phyloP scores from a whole-genome alignment of 768 basidiomycete species.

The Rhodocollybia butyracea region DNA sequence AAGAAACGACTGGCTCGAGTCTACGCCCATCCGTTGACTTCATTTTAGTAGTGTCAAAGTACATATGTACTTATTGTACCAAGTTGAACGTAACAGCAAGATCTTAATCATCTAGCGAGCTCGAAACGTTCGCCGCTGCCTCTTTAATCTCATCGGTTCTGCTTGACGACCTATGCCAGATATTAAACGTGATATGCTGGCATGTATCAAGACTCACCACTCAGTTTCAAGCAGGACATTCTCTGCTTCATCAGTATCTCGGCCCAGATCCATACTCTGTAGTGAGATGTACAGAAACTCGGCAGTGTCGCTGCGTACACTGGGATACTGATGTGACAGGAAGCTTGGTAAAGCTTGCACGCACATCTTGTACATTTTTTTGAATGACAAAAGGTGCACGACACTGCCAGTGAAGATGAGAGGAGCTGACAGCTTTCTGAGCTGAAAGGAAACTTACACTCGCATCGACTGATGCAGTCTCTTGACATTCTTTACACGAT shows the following conservation, averaged over 20 bases:
- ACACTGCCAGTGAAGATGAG: slow-evolving; percentile 47
- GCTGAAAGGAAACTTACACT: slow-evolving; percentile 53
- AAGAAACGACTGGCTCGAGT: too few species aligned
- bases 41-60: too few species aligned
- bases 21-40: too few species aligned
- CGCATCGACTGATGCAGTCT: slow-evolving; percentile 81
- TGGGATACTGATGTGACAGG: slow-evolving; percentile 77
- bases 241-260: slow-evolving; percentile 65
- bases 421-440: slow-evolving; percentile 2
- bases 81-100: too few species aligned
- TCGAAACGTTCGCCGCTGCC: slow-evolving; percentile 38
- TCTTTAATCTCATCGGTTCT: slow-evolving; percentile 35
- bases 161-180: slow-evolving; percentile 43
- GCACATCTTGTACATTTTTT: slow-evolving; percentile 40
- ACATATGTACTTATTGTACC: too few species aligned
- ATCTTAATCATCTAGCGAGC: too few species aligned
- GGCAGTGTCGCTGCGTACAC: slow-evolving; percentile 73
- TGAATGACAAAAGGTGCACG: slow-evolving; percentile 57
- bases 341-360: slow-evolving; percentile 52
- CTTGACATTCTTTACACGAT: slow-evolving; percentile 77
- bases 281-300: slow-evolving; percentile 80
- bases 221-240: slow-evolving; percentile 76
- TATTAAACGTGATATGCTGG: slow-evolving; percentile 6
- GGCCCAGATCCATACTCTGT: slow-evolving; percentile 64
- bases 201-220: slow-evolving; percentile 48